A percentile compares a stretch with the other conserved stretches of the same genome.
Evolutionary conservation across 129 eudicot species (phyloP).

Genomic region (Daucus carota): DH1_v3.0 NC_030387.2:26668501-26669000

Average conservation of each 20-base stretch:
- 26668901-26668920: no score
- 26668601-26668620: neutral
- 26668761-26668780: neutral
- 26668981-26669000: no score
- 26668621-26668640: neutral
- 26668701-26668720: neutral
- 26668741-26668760: neutral
- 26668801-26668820: neutral
- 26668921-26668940: no score
- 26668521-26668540: no score
- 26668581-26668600: no score
- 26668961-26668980: no score
- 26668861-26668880: neutral
- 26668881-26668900: neutral
- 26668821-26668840: neutral
- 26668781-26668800: neutral
- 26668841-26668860: neutral
- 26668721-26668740: neutral
- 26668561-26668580: no score
- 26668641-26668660: no score
- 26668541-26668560: no score
- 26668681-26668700: neutral
- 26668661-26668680: no score
- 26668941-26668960: no score
- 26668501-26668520: no score